These are phyloP conservation scores for Cercospora janseana DNA, from an alignment of 2,329 filamentous ascomycete genomes.

Conservation along the genomic window DNA sequence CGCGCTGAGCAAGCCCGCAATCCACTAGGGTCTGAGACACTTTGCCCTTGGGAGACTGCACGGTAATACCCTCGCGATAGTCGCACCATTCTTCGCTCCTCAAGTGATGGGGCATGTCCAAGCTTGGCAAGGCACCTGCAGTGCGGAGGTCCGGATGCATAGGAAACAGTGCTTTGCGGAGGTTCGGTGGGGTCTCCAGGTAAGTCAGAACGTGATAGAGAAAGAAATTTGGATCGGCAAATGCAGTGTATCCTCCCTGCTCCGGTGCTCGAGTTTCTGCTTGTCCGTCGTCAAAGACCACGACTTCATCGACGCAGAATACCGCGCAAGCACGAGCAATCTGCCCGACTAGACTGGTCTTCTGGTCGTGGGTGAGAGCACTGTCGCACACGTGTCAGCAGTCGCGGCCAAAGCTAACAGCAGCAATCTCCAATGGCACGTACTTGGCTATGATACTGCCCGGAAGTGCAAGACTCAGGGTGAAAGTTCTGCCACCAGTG, in stretches of 20 bases:
- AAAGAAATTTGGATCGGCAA: constrained; percentile 74
- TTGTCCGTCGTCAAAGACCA: constrained; percentile 75
- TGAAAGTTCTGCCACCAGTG: constrained; percentile 64
- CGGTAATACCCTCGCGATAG: constrained; percentile 74
- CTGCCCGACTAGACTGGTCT: constrained; percentile 69
- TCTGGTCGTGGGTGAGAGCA: constrained; percentile 70
- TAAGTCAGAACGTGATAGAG: constrained; percentile 75
- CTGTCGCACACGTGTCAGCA: constrained; percentile 44
- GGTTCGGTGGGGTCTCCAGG: constrained; percentile 79
- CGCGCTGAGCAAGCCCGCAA: constrained; percentile 50
- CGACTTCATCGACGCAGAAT: constrained; percentile 79
- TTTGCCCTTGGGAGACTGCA: constrained; percentile 46
- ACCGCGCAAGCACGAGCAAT: constrained; percentile 79
- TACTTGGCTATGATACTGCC: constrained; percentile 76
- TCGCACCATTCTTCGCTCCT: constrained; percentile 72
- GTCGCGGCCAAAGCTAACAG: neutral
- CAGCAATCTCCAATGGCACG: constrained; percentile 29
- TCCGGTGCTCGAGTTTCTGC: constrained; percentile 35
- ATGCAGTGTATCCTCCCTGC: constrained; percentile 60
- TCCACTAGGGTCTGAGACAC: constrained; percentile 45
- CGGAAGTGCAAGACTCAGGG: constrained; percentile 73
- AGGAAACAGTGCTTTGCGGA: constrained; percentile 72
- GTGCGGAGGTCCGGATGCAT: constrained; percentile 74
- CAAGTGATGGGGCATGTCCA: constrained; percentile 84
- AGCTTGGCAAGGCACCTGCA: constrained; percentile 69